Conservation (phyloP, 495 filamentous ascomycete species). For the Penicillium manginii region DNA sequence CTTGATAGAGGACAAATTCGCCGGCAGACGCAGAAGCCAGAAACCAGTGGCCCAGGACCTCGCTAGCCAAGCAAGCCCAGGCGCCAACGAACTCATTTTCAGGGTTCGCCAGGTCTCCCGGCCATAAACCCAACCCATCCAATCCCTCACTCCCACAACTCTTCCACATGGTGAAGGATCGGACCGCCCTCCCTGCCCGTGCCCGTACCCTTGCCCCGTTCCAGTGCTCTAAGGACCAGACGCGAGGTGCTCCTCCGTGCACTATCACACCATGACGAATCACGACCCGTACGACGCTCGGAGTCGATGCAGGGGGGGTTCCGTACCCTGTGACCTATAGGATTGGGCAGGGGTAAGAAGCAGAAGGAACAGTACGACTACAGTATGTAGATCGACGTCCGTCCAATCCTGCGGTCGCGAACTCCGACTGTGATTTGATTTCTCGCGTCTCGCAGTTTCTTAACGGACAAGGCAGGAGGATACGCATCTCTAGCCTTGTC, state of each 20-base stretch:
- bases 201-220: not conserved
- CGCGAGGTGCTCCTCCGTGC: not conserved
- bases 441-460: constrained; percentile 1
- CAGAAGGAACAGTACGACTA: not conserved
- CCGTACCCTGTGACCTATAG: not conserved
- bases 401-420: not conserved
- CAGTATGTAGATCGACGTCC: not conserved
- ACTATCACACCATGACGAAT: not conserved
- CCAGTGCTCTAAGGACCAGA: not conserved
- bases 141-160: not conserved
- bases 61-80: constrained; percentile 8
- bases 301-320: not conserved
- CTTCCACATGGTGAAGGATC: constrained; percentile 21
- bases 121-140: not conserved
- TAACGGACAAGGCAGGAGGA: not conserved
- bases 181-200: constrained; percentile 14
- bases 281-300: not conserved
- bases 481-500: not conserved
- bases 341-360: not conserved
- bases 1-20: not conserved
- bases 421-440: not conserved
- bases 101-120: not conserved
- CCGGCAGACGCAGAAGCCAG: not conserved
- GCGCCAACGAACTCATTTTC: constrained; percentile 4
- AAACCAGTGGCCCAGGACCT: not conserved